Evolutionary conservation across 352 stramenopile species (phyloP), one percentile per base, ranked within the genome.

Genomic region (Lagenidium sp.): DNA sequence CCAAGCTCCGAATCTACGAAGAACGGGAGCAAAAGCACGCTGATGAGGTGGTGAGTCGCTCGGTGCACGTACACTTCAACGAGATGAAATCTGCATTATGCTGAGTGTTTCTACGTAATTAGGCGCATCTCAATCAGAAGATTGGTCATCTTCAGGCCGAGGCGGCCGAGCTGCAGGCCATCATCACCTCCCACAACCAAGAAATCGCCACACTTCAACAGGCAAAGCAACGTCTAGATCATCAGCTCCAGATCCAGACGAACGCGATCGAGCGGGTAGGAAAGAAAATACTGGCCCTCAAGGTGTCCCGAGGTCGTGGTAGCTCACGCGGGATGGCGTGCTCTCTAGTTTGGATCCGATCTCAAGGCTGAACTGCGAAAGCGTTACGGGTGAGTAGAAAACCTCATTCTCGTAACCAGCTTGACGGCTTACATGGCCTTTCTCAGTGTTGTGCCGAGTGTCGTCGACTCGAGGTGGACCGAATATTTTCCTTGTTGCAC

Each of bases 311-410:
- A 46, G 22, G 18, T 32, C 34, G 19, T 28, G 6, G 16, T 4
- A 16, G 16, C 16, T 41, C 31, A 40, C 16, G 41, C 21, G 16
- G 20, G 4, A 32, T 41, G 19, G 16, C n/a, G 13, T 42, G 15
- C 12, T 47, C 28, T 16, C 25, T 44, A 84, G 58, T 86, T 84
- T 48, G 58, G 60, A 10, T 49, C 48, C 13, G 68, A 82, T 25
- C 48, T 84, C 22, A 68, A 79, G 28, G 32, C 32, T 23, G 63
- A 82, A 38, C 35, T 86, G 6, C 63, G 60, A 16, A 72, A 68
- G 43, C 73, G 73, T 37, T 82, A 83, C 40, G 73, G 69, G 69
- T 85, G 31, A 37, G 63, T 55, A 16, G 19, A 24, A n/a, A n/a
- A 23, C 30, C 11, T 22, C 16, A 25, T 28, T 50, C n/a, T 11